Evolutionary conservation across 1,139 yeast species (phyloP), one percentile per base, ranked within the genome.

Genomic region (Debaryomyces sp.): DNA sequence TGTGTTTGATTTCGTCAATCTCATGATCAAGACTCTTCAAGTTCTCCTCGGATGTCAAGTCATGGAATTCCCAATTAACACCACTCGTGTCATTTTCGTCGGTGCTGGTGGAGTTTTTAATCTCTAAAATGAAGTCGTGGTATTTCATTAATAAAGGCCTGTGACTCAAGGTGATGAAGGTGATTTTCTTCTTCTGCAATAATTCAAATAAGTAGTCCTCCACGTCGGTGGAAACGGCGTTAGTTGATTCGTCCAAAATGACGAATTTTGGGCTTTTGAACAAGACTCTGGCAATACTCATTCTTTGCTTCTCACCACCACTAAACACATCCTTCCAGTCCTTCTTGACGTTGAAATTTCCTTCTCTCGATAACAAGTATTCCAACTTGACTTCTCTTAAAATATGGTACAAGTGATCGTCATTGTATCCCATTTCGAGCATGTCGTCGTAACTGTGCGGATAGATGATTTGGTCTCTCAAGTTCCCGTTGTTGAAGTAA

Each of bases 301-400:
- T 80, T 61, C 97, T 82, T 72, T 92, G 98, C 70, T 90, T 87
- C 65, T 92, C 98, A 47, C 98, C 98, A 15, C 98, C 98, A 67
- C 96, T 87, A 57, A 92, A 80, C 15, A 92, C 89, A 63, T 88
- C 96, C 61, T 86, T 86, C 98, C 98, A 92, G 57, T 86, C 91
- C 55, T 87, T 86, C 48, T 70, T 71, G 33, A 81, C 82, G 50
- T 81, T 81, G 73, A 82, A 81, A 56, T 71, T 75, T 6, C 88
- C 87, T 61, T 83, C 87, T 53, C 87, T 75, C 46, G 74, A 71
- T 46, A 90, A 77, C 44, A 92, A 73, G 63, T 92, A 90, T 44
- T 88, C 96, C 52, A 92, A 75, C 56, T 86, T 87, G 41, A 91
- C 97, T 60, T 85, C 87, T 49, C 81, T 74, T 56, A 92, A 75